Evolutionary conservation across 2,329 filamentous ascomycete species (phyloP), one percentile per base, ranked within the genome.

Genomic region (Penicillium janthinellum): DNA sequence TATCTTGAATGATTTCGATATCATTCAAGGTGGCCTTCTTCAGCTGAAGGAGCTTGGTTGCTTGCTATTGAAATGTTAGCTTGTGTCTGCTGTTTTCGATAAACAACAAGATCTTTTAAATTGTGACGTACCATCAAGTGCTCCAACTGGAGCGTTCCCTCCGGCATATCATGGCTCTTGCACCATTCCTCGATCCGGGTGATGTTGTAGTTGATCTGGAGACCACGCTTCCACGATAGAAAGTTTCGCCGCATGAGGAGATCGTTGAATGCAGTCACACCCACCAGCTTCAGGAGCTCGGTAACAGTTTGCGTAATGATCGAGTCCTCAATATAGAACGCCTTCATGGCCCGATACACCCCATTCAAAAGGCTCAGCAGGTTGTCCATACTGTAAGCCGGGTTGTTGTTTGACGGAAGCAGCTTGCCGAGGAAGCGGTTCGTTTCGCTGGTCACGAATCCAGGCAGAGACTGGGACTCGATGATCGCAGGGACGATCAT

Each of bases 151-250:
- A 99, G 84, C 34, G 94, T 99, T 57, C 95, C 95, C 78, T 99
- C 94, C 1, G 95, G 95, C 94, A 99, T 98, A 70, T 98, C 95
- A 76, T 99, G 96, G 73, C 93, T 96, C 87, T 99, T 99, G 81
- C 95, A 99, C 95, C 95, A 99, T 79, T 99, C 95, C 78, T 99
- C 95, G 64, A 99, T 99, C 59, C 95, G 88, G 25, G 95, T 99
- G 77, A 99, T 99, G 81, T 99, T 99, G 84, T 99, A 99, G 81
- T 99, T 99, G 81, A 99, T 99, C 78, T 99, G 95, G 56, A 99
- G 86, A 70, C 95, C 95, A 77, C 95, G 92, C 84, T 99, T 99
- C 95, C 95, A 99, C 0, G 93, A 97, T 59, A 99, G 86, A 86
- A 99, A 99, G 79, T 98, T 98, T 70, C 95, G 87, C 71, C 95